Base-by-base conservation (phyloP, 2,329 filamentous ascomycete genomes). In the Pochonia chlamydosporia region DNA sequence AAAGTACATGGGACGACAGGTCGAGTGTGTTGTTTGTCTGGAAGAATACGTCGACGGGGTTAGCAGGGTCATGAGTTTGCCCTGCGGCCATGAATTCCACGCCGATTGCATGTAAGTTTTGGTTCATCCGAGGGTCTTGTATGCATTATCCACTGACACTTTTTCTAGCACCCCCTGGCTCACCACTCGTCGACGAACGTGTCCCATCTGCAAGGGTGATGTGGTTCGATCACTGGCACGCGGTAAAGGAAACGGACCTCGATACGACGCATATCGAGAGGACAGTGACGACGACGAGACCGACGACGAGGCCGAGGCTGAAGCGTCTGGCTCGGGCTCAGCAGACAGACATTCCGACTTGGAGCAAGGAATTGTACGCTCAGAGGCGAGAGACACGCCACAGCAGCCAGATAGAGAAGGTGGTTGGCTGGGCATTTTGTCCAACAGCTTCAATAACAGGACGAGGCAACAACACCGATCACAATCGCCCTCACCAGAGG, bases 1-100 rank as follows among this genome's bases (percentile, higher is more conserved):
- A 58, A 84, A 82, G 62, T 82, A 82, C 52, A 84, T 82, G 79
- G 76, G 79, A 5, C 71, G 77, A 35, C 81, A 85, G 63, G 82
- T 89, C 8, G 93, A 99, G 65, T 99, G 93, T 62, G 92, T 96
- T 11, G 92, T 99, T 2, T 99, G 93, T 59, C 72, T 99, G 28
- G 93, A 99, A 62, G 93, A 99, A 63, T 99, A 97, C 60, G 76
- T 96, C 20, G 91, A 96, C 65, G 93, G 93, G 33, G 84, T 96
- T 58, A 96, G 90, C 64, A 82, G 83, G 60, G 92, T 99, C 33
- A 99, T 99, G 93, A 95, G 90, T 62, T 71, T 99, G 49, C 93
- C 93, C 8, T 99, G 93, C 67, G 93, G 93, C 30, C 93, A 99
- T 64, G 93, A 99, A 61, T 99, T 97, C 67, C 93, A 99, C 66